phyloP scores from a whole-genome alignment of 768 basidiomycete species.

The Auriscalpium orientale region DNA sequence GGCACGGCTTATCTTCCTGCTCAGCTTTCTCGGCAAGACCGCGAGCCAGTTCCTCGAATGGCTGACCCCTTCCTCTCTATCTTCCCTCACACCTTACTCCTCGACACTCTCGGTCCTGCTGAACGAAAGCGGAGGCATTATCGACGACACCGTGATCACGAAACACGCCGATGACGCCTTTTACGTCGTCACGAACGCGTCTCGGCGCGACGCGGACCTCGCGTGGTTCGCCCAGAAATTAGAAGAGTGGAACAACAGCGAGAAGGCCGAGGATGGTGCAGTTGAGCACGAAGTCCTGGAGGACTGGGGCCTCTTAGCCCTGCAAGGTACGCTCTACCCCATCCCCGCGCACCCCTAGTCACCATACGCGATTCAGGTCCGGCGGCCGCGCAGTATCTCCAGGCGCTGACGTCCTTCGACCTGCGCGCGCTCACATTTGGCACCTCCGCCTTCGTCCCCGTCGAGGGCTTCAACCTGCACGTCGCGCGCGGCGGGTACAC shows the following conservation, averaged over 20 bases:
- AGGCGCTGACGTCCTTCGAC: constrained; percentile 68
- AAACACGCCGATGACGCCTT: constrained; percentile 74
- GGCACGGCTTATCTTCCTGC: not conserved
- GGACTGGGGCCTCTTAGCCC: constrained; percentile 79
- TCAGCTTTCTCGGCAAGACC: constrained; percentile 74
- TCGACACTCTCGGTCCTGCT: constrained; percentile 87
- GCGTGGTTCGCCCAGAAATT: constrained; percentile 67
- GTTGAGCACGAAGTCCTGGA: constrained; percentile 81
- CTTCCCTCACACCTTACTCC: constrained; percentile 56
- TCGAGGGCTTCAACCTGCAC: constrained; percentile 76
- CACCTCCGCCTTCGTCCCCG: constrained; percentile 69
- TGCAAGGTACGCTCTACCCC: constrained; percentile 59
- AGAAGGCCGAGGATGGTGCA: constrained; percentile 39
- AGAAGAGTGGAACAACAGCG: constrained; percentile 68
- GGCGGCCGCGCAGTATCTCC: constrained; percentile 71
- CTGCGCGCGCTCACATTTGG: constrained; percentile 76
- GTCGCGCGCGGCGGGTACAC: constrained; percentile 95
- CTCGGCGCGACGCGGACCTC: constrained; percentile 73
- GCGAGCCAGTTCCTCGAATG: constrained; percentile 79
- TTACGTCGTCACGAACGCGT: constrained; percentile 97
- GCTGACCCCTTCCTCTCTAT: constrained; percentile 81
- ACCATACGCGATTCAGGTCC: constrained; percentile 52
- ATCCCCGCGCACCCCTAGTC: not conserved
- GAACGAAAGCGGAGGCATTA: constrained; percentile 86
- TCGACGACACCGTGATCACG: constrained; percentile 91